These are phyloP conservation scores for Suhomyces sp. DNA, from an alignment of 805 yeast genomes.

Conservation along the genomic window DNA sequence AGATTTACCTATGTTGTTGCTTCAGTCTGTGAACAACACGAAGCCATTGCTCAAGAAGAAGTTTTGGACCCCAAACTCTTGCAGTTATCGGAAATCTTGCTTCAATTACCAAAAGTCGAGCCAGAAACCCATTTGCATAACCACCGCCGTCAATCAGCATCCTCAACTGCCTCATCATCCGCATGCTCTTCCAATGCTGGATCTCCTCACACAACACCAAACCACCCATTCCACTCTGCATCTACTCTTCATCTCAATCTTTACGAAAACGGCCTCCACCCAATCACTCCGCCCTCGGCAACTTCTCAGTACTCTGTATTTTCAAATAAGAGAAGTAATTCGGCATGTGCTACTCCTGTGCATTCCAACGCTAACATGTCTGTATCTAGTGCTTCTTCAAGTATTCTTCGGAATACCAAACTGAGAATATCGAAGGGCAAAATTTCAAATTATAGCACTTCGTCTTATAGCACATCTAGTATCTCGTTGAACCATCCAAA, in stretches of 20 bases:
- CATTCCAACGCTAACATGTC: conserved; percentile 11
- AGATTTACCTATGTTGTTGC: conserved; percentile 15
- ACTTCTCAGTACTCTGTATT: conserved; percentile 39
- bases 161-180: conserved; percentile 4
- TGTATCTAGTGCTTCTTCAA: conserved; percentile 5
- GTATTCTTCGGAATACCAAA: conserved; percentile 7
- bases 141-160: conserved; percentile 4
- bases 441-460: neutral
- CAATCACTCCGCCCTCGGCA: conserved; percentile 44
- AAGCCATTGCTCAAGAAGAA: conserved; percentile 10
- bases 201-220: conserved; percentile 5
- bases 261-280: conserved; percentile 13
- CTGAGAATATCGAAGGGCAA: conserved; percentile 12
- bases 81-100: conserved; percentile 24
- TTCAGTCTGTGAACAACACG: conserved; percentile 24
- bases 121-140: neutral
- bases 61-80: conserved; percentile 15
- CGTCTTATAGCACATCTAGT: neutral
- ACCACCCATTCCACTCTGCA: conserved; percentile 5
- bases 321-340: conserved; percentile 23
- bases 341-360: conserved; percentile 23
- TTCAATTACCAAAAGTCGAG: conserved; percentile 21
- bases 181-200: conserved; percentile 4
- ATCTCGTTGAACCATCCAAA: neutral
- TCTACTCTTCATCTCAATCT: conserved; percentile 3